Base-by-base conservation (phyloP, 2,329 filamentous ascomycete species). In the Ophiocordyceps unilateralis region DNA sequence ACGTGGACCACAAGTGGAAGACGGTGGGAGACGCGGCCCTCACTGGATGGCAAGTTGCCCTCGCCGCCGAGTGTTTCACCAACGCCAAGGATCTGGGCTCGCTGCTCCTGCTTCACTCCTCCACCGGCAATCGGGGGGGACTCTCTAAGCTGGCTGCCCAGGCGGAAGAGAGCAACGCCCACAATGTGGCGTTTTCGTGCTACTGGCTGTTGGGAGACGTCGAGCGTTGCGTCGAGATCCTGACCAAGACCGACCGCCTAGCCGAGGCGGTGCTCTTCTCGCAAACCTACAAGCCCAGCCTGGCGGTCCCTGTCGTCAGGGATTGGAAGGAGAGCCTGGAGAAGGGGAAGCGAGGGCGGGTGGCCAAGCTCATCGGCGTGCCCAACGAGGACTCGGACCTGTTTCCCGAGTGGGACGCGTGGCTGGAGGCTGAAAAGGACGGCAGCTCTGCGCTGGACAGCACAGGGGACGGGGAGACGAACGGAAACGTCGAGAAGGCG, bases 1-100 rank as follows among this genome's bases (percentile, higher is more conserved):
- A 95, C 49, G 83, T 79, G 1, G 91, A 96, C 59, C 89, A 96
- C 65, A 94, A 94, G 65, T 98, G 91, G 91, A 96, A 96, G 72
- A 88, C 78, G 4, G 85, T 98, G 5, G 91, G 91, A 46, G 91
- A 98, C 53, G 83, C 88, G 1, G 91, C 91, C 1, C 73, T 98
- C 36, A 66, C 78, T 10, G 81, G 69, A 1, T 98, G 89, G 91
- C 81, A 98, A 54, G 72, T 98, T 28, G 70, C 74, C 5, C 75
- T 96, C 2, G 91, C 91, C 0, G 82, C 91, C 41, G 86, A 96
- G 62, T 96, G 89, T 65, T 98, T 96, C 60, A 78, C 77, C 17
- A 79, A 91, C 45, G 87, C 88, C 39, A 91, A 86, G 56, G 91
- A 98, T 56, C 68, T 95, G 2, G 88, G 89, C 36, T 93, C 86